Conservation (phyloP, 495 filamentous ascomycete species). For the Apiosordaria backusii region DNA sequence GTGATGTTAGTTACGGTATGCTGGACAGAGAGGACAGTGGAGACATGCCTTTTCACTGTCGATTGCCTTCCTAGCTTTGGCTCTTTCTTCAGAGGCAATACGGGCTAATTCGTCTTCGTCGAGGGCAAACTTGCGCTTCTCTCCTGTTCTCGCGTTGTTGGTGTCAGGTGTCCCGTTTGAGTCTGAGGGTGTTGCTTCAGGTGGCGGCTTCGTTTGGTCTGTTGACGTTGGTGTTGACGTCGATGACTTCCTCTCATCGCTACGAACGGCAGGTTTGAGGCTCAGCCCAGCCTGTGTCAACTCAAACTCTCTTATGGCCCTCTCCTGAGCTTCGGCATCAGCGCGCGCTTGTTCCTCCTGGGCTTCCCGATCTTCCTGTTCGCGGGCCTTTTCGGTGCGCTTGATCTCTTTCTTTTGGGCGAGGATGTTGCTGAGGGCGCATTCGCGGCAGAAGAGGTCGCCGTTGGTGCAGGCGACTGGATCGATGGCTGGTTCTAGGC, state of each 20-base stretch:
- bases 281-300: conserved; percentile 67
- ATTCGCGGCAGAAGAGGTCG: conserved; percentile 96
- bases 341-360: conserved; percentile 50
- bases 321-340: conserved; percentile 57
- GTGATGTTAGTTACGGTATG: conserved; percentile 17
- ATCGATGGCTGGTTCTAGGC: conserved; percentile 75
- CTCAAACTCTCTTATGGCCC: conserved; percentile 61
- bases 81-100: conserved; percentile 65
- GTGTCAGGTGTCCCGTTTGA: neutral
- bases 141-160: conserved; percentile 26
- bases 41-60: conserved; percentile 71
- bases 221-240: neutral
- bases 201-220: conserved; percentile 20
- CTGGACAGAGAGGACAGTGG: neutral
- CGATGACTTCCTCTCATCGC: conserved; percentile 20
- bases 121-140: conserved; percentile 78
- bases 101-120: conserved; percentile 75
- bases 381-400: conserved; percentile 64
- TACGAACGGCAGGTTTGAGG: conserved; percentile 44
- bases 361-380: conserved; percentile 52
- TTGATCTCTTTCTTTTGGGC: conserved; percentile 93
- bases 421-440: conserved; percentile 84
- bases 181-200: neutral
- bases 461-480: conserved; percentile 74
- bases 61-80: conserved; percentile 62